These are phyloP conservation scores for Maudiozyma saulgeensis DNA, from an alignment of 805 yeast species.

Conservation along the genomic window DNA sequence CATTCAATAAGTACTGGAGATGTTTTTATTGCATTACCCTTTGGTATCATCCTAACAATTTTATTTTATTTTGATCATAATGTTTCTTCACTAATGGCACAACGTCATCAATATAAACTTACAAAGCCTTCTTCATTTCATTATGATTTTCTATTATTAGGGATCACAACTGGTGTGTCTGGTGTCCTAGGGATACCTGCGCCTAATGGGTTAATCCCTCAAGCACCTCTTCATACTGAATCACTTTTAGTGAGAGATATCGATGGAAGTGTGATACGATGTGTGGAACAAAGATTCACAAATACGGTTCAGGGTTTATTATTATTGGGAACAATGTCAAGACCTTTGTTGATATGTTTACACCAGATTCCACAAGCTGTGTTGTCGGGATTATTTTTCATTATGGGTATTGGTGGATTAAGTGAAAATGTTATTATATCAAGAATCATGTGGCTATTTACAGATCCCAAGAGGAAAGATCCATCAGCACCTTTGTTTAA, in stretches of 20 bases:
- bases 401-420: constrained; percentile 82
- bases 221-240: constrained; percentile 87
- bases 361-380: constrained; percentile 89
- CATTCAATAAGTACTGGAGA: constrained; percentile 46
- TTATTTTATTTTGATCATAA: constrained; percentile 93
- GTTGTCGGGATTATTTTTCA: constrained; percentile 81
- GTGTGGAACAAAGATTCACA: constrained; percentile 84
- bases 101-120: constrained; percentile 69
- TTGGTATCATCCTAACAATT: constrained; percentile 75
- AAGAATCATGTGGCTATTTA: constrained; percentile 51
- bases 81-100: constrained; percentile 88
- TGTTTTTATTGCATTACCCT: constrained; percentile 85
- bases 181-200: constrained; percentile 90
- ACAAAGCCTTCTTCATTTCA: constrained; percentile 85
- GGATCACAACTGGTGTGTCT: constrained; percentile 76
- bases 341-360: constrained; percentile 74
- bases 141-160: constrained; percentile 80
- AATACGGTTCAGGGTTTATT: constrained; percentile 78
- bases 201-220: constrained; percentile 94
- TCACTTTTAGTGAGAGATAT: constrained; percentile 47
- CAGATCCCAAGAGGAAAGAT: constrained; percentile 37
- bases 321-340: constrained; percentile 78
- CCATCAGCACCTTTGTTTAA: constrained; percentile 25
- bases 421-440: constrained; percentile 55
- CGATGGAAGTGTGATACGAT: constrained; percentile 34